These are phyloP conservation scores for Capronia epimyces DNA, from an alignment of 2,329 filamentous ascomycete species.

Conservation along the genomic window DNA sequence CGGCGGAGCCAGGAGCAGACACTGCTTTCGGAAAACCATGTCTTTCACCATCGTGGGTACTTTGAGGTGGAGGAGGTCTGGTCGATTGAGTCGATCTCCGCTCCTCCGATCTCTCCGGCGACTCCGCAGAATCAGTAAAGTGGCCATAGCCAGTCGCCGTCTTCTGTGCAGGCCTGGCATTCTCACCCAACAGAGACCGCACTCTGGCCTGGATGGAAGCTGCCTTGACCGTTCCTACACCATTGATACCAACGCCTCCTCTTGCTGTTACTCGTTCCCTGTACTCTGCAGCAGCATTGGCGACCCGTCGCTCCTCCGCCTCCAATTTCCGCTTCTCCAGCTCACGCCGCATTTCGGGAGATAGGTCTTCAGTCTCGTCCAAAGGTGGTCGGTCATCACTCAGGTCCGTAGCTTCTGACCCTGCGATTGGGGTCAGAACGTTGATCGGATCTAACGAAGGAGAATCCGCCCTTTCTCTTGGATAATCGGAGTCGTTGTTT, in stretches of 20 bases:
- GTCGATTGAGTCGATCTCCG: slow-evolving; percentile 32
- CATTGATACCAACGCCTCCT: slow-evolving; percentile 40
- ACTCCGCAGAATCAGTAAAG: slow-evolving; percentile 58
- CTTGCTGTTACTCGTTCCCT: slow-evolving; percentile 64
- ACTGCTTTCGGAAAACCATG: slow-evolving; percentile 8
- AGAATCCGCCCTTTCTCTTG: slow-evolving; percentile 42
- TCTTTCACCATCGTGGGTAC: not conserved
- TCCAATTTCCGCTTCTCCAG: slow-evolving; percentile 74
- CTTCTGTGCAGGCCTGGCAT: slow-evolving; percentile 56
- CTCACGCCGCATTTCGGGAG: slow-evolving; percentile 84
- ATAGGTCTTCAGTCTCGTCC: slow-evolving; percentile 65
- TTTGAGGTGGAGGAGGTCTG: not conserved
- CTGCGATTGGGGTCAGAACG: slow-evolving; percentile 63
- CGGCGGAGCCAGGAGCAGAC: slow-evolving; percentile 22
- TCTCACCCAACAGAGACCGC: slow-evolving; percentile 76
- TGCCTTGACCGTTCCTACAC: slow-evolving; percentile 55
- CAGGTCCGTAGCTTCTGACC: slow-evolving; percentile 67
- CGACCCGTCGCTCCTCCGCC: slow-evolving; percentile 85
- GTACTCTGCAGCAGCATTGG: slow-evolving; percentile 83
- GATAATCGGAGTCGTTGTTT: slow-evolving; percentile 41
- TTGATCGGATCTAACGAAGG: slow-evolving; percentile 40
- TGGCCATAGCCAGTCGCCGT: slow-evolving; percentile 88
- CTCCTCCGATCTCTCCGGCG: slow-evolving; percentile 28
- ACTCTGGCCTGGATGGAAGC: slow-evolving; percentile 89
- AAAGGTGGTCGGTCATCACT: slow-evolving; percentile 60